phyloP scores from a whole-genome alignment of 2,329 filamentous ascomycete genomes.

The Stemphylium lycopersici region DNA sequence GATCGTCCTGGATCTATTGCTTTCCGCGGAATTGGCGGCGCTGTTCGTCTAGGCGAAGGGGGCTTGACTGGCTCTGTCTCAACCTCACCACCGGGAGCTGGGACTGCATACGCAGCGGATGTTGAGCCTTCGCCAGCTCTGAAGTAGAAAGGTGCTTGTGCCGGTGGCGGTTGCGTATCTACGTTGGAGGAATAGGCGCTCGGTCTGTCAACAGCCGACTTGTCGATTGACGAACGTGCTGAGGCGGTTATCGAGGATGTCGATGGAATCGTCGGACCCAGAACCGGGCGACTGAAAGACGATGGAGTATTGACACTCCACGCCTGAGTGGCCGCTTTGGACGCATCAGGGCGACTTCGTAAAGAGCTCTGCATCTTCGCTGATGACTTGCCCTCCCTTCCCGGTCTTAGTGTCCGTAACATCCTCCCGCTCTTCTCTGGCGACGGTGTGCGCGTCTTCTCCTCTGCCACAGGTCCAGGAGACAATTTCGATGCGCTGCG shows the following conservation, averaged over 20 bases:
- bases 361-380: conserved; percentile 54
- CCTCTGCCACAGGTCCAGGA: conserved; percentile 47
- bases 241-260: conserved; percentile 27
- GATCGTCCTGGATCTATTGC: conserved; percentile 19
- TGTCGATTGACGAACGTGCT: conserved; percentile 40
- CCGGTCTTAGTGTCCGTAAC: conserved; percentile 61
- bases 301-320: conserved; percentile 54
- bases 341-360: conserved; percentile 59
- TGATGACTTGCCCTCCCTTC: conserved; percentile 52
- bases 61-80: conserved; percentile 21
- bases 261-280: conserved; percentile 20
- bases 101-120: conserved; percentile 23
- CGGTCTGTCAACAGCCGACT: conserved; percentile 29
- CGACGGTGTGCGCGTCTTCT: conserved; percentile 63
- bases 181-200: conserved; percentile 15
- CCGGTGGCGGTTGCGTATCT: conserved; percentile 16
- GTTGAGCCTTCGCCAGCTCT: conserved; percentile 26
- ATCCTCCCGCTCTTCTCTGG: conserved; percentile 66
- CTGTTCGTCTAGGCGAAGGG: conserved; percentile 12
- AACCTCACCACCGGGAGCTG: conserved; percentile 15
- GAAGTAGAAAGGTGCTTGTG: conserved; percentile 33
- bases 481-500: conserved; percentile 37
- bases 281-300: conserved; percentile 21
- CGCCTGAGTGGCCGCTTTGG: conserved; percentile 68
- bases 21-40: conserved; percentile 31